Conservation (phyloP, 192 early-diverging fungal species). For the Endogone sp. region DNA sequence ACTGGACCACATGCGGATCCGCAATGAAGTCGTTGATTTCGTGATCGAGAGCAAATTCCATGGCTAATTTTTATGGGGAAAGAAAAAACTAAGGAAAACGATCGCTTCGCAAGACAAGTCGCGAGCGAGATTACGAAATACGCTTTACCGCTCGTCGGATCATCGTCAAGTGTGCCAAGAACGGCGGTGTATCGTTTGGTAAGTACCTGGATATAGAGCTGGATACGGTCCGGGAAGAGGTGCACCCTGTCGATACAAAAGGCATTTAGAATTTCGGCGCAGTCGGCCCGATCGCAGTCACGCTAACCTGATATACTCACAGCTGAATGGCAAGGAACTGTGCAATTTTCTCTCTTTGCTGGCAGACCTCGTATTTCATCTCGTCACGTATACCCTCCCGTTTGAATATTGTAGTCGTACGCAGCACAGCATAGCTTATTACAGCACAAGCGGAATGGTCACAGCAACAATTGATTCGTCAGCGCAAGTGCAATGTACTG, state of each 20-base stretch:
- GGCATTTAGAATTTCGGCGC: too few species aligned
- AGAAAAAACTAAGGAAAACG: constrained; percentile 11
- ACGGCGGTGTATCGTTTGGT: constrained; percentile 24
- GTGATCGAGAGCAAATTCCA: constrained; percentile 31
- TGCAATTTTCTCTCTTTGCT: constrained; percentile 19
- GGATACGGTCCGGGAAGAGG: constrained; percentile 30
- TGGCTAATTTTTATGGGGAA: constrained; percentile 17
- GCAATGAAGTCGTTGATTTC: constrained; percentile 30
- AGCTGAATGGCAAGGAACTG: not conserved
- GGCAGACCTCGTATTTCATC: constrained; percentile 17
- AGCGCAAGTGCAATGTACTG: too few species aligned
- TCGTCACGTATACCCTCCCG: constrained; percentile 27
- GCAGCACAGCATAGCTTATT: constrained; percentile 13
- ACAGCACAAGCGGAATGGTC: too few species aligned
- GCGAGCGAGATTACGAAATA: not conserved
- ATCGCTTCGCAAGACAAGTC: constrained; percentile 10
- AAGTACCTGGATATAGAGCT: constrained; percentile 28
- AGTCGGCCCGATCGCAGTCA: not conserved
- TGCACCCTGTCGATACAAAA: constrained; percentile 23
- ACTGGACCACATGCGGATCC: constrained; percentile 27
- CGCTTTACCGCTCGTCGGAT: not conserved
- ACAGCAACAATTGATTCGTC: not conserved
- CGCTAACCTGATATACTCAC: constrained; percentile 7
- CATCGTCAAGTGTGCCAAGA: constrained; percentile 5
- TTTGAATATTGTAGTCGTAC: constrained; percentile 24